phyloP scores from a whole-genome alignment of 805 yeast genomes.

The Yarrowia sp. region DNA sequence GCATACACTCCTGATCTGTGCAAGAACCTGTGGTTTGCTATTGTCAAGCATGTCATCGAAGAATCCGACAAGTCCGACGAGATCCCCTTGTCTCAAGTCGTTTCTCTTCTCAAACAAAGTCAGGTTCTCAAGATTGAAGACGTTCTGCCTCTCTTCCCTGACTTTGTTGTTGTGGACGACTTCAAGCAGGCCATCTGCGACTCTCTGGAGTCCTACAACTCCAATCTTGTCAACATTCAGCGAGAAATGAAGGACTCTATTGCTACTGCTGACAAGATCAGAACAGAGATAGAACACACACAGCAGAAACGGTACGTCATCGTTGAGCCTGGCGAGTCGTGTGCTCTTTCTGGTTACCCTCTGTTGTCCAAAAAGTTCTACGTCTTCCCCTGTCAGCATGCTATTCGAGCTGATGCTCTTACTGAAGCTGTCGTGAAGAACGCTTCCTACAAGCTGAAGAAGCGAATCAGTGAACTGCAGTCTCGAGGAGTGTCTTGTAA shows the following conservation, averaged over 20 bases:
- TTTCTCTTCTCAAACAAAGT: conserved; percentile 46
- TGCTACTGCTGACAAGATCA: conserved; percentile 62
- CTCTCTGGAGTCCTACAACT: conserved; percentile 77
- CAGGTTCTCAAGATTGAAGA: conserved; percentile 70
- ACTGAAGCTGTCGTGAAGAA: conserved; percentile 64
- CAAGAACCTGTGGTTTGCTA: conserved; percentile 62
- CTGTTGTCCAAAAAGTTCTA: conserved; percentile 75
- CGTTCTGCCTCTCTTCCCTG: conserved; percentile 82
- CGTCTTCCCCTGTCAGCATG: conserved; percentile 88
- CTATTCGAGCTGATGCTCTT: conserved; percentile 89
- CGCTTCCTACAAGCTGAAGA: conserved; percentile 71
- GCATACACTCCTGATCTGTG: conserved; percentile 30
- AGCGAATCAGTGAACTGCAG: conserved; percentile 63
- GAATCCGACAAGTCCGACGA: conserved; percentile 47
- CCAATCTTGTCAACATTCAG: conserved; percentile 56
- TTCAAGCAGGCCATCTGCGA: conserved; percentile 82
- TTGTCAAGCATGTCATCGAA: conserved; percentile 59
- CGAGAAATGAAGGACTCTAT: conserved; percentile 81
- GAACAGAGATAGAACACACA: conserved; percentile 57
- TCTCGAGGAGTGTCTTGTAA: conserved; percentile 44
- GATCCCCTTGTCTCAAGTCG: conserved; percentile 43
- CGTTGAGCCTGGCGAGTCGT: conserved; percentile 84
- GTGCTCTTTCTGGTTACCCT: conserved; percentile 73
- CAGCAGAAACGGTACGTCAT: conserved; percentile 61
- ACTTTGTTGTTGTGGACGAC: conserved; percentile 78